Base-by-base conservation (phyloP, 2,329 filamentous ascomycete genomes). In the Sclerotinia borealis region DNA sequence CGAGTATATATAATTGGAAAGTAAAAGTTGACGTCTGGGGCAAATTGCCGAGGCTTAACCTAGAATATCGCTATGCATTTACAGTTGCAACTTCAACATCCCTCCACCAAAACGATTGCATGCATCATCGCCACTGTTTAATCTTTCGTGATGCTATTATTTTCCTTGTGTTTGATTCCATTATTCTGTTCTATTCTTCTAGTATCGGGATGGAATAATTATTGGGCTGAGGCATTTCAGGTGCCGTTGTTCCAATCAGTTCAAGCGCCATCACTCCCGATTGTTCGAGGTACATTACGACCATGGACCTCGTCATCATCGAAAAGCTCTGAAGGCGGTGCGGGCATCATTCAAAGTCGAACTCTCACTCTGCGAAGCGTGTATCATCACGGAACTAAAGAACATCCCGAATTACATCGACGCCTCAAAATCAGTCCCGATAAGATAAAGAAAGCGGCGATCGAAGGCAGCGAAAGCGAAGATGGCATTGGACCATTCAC, bases 361-460 rank as follows among this genome's bases (percentile, higher is more conserved):
- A 50, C 54, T n/a, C 54, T 63, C 45, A 59, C 61, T 25, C 55
- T 63, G 29, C 61, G 61, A 51, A 59, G 54, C 29, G 25, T 63
- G 22, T 51, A 63, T 50, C 61, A 63, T 51, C 61, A 47, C 27
- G 61, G 61, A 31, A 63, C 54, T 3, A 58, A 62, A 29, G 9
- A 51, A 29, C 51, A 63, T 27, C 61, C 61, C 8, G 45, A 50
- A 9, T 48, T 63, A 19, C 61, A 63, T 59, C 43, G 61, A 50
- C 61, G 61, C 10, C 54, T 63, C 4, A 29, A 36, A 50, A 59
- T 63, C 13, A 49, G 34, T 36, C 61, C 61, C 15, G 45, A 63
- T n/a, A 51, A 63, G 45, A 63, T 51, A 25, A 59, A 27, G 19
- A 63, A 59, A n/a, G 43, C 45, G 3, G 27, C 36, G 1, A n/a